A percentile compares a stretch with the other conserved stretches of the same genome.
Evolutionary conservation across 2,329 filamentous ascomycete genomes (phyloP).

Genomic region (Aspergillus cejpii): DNA sequence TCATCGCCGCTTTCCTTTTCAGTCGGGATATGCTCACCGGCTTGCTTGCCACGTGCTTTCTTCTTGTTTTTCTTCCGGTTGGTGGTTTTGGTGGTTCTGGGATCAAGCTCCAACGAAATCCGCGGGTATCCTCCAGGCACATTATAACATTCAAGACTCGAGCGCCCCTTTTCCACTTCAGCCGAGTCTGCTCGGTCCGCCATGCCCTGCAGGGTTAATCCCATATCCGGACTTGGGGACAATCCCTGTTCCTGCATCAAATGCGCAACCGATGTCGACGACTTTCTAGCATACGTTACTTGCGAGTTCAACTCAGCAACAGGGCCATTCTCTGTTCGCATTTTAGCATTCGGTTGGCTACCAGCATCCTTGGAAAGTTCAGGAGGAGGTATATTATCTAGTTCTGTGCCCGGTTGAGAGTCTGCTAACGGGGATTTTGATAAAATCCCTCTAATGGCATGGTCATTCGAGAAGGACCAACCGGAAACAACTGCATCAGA

Average conservation of each 20-base stretch:
- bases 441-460: constrained; percentile 47
- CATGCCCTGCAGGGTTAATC: constrained; percentile 38
- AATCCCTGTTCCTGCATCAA: constrained; percentile 10
- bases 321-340: background rate
- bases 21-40: constrained; percentile 9
- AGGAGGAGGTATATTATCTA: background rate
- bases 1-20: constrained; percentile 32
- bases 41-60: background rate
- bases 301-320: background rate
- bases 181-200: constrained; percentile 46
- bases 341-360: background rate
- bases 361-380: background rate
- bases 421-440: constrained; percentile 31
- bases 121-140: constrained; percentile 56
- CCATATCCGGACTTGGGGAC: constrained; percentile 7
- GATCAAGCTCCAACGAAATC: constrained; percentile 20
- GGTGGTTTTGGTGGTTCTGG: constrained; percentile 11
- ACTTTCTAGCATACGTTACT: background rate
- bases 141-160: constrained; percentile 41
- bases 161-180: constrained; percentile 33
- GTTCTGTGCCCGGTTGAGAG: background rate
- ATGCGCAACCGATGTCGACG: background rate
- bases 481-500: constrained; percentile 36
- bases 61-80: constrained; percentile 9
- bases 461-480: constrained; percentile 47